Evolutionary conservation across 257 asterid genomes (phyloP), one percentile per base, ranked within the genome.

Genomic region (Ilex asprella): DNA sequence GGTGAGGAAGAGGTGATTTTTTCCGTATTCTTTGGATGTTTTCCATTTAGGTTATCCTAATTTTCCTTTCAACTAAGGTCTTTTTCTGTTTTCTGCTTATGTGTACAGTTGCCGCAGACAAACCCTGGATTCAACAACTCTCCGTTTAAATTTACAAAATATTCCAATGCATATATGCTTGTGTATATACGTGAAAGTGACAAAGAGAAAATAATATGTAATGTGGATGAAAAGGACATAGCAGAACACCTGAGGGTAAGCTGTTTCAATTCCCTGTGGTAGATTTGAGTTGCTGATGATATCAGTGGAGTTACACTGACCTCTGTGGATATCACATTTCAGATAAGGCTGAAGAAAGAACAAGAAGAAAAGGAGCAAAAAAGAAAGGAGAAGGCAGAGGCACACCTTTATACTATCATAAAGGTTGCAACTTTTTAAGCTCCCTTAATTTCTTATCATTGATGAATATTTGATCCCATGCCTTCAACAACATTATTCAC

Each of bases 401-500:
- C 96, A 41, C 96, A 88, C 74, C 91, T 88, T 58, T 88, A 83
- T 75, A 88, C 96, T 29, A 83, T 88, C 60, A 81, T 88, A 58
- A 85, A 88, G 96, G 96, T 74, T 56, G 53, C 71, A 54, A 30
- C 27, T 62, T 56, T 43, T 35, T 41, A 54, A 3, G 41, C 41
- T 35, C 8, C 41, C 41, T 35, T 8, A 35, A 35, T 35, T 35
- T 35, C 7, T 55, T 10, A 30, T 52, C 61, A 62, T 35, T 15
- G 65, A 58, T 56, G 21, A 35, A 44, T 30, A 14, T 5, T 56
- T 35, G 41, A 8, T 3, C 2, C 41, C 41, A 56, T 39, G 55
- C 57, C 39, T 55, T 31, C 29, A 67, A 67, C 41, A 16, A 55
- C 54, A 50, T 50, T 66, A 56, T 35, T 30, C 69, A 57, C 43